Base-by-base conservation (phyloP, 306 rosid genomes). In the Pterocarpus santalinus region DNA sequence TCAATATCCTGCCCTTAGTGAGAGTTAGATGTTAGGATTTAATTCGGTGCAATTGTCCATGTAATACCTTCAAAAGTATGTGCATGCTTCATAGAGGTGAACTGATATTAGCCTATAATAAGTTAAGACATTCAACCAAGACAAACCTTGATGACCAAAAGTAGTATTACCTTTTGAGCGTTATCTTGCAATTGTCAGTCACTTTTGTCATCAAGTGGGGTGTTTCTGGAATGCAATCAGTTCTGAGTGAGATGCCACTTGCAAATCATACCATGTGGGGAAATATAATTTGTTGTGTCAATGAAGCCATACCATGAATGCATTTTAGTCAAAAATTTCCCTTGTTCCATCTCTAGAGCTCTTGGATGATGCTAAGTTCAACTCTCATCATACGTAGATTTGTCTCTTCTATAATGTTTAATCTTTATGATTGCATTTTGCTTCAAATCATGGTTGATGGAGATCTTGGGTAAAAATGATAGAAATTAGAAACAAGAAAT, bases 21-120 rank as follows among this genome's bases (percentile, higher is more conserved):
- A 30, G 68, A 30, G 46, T 57, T 69, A 65, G 32, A 75, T 46
- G 15, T n/a, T 79, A 60, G 64, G 69, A 79, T 69, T 35, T 63
- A 71, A 79, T 58, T 74, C 49, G 51, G 69, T 46, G 28, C 35
- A 35, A 34, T 55, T 81, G 62, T 66, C 65, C 33, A 47, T 7
- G 64, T 65, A 76, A 41, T 44, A 14, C 62, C n/a, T 75, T 75
- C 41, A 15, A 56, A 73, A 44, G 41, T 22, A 13, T 57, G 51
- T n/a, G 47, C 60, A 68, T 68, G 76, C 8, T 60, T 71, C 64
- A 34, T 8, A 30, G 57, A 38, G 67, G 53, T 65, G 81, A 41
- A 11, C 38, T 7, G 43, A 51, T 41, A 22, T 35, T 63, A 36
- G 5, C 65, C 46, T 53, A 65, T 17, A 46, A 32, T 33, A 46